A percentile compares a stretch with the other conserved stretches of the same genome.
Evolutionary conservation across 2,329 filamentous ascomycete species (phyloP).

Genomic region (Alternaria incomplexa): DNA sequence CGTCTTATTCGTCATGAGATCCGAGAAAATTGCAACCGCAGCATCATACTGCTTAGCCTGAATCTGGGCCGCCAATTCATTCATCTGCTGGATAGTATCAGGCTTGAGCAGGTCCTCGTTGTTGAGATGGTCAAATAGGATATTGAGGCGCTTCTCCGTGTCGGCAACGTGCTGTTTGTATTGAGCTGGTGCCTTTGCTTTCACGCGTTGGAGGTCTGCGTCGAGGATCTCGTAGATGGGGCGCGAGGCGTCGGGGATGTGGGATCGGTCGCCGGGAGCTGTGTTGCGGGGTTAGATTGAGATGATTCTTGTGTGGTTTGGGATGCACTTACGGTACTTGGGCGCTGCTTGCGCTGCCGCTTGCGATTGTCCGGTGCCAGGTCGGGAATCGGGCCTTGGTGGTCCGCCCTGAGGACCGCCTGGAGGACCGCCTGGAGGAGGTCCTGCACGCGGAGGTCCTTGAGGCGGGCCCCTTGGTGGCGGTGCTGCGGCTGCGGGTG

Average conservation of each 20-base stretch:
- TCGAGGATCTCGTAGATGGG: constrained; percentile 81
- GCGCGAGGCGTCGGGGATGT: constrained; percentile 80
- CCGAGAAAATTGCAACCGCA: constrained; percentile 52
- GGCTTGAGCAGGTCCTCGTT: constrained; percentile 88
- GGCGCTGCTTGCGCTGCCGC: constrained; percentile 58
- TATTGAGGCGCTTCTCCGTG: constrained; percentile 87
- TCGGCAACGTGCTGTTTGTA: constrained; percentile 91
- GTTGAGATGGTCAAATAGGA: constrained; percentile 97
- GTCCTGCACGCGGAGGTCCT: constrained; percentile 54
- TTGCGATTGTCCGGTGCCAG: constrained; percentile 59
- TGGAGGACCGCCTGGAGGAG: constrained; percentile 46
- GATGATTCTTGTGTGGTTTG: constrained; percentile 8
- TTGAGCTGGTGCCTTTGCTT: constrained; percentile 80
- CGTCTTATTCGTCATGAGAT: constrained; percentile 56
- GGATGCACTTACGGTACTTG: constrained; percentile 70
- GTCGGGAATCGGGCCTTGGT: constrained; percentile 49
- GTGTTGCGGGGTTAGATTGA: constrained; percentile 18
- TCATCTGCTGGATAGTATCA: constrained; percentile 73
- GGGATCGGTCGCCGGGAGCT: constrained; percentile 81
- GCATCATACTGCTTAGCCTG: constrained; percentile 53
- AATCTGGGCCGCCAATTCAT: constrained; percentile 57
- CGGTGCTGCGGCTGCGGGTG: constrained; percentile 51
- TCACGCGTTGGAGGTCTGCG: constrained; percentile 87
- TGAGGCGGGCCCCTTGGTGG: constrained; percentile 47
- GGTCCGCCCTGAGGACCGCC: constrained; percentile 40